Base-by-base conservation (phyloP, 306 rosid species). In the Prunus mira region DNA sequence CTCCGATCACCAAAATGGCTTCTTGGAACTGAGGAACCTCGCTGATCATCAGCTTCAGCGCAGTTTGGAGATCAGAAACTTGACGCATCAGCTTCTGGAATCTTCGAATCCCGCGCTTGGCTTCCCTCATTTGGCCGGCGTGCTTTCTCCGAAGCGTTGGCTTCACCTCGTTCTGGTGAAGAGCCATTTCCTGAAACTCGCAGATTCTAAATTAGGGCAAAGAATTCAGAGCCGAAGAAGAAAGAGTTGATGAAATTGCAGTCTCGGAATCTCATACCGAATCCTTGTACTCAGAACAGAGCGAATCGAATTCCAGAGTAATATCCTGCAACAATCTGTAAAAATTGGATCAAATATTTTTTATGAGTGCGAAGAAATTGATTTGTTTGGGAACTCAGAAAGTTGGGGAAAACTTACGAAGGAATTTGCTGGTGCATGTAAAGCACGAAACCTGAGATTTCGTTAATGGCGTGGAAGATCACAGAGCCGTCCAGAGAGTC, bases 361-460 rank as follows among this genome's bases (percentile, higher is more conserved):
- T 73, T 54, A 51, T 3, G 61, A 20, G 61, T 9, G 2, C 22
- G 49, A 22, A 2, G 18, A 14, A 34, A 47, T 50, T 60, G 25
- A 7, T 64, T 11, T 58, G 20, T 64, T 11, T 50, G 20, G 81
- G 43, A 77, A 18, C 32, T 43, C 67, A 72, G 43, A 11, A 45
- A 51, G 13, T 18, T 6, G 45, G 34, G 38, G 41, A 15, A 38
- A 69, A 85, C 83, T 73, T 92, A 92, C 97, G 90, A 83, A 77
- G 97, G 99, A 86, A 90, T 87, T 86, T 95, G 97, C 73, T 92
- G 97, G 81, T 95, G 91, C 99, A 90, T 95, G 82, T 82, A 90
- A 45, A 95, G 93, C 6, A 90, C 87, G 75, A 89, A 90, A 24
- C 88, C 90, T 45, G 89, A 79, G 75, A 91, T 83, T 73, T 92